phyloP scores from a whole-genome alignment of 2,329 filamentous ascomycete species.

The Epichloe gansuensis region DNA sequence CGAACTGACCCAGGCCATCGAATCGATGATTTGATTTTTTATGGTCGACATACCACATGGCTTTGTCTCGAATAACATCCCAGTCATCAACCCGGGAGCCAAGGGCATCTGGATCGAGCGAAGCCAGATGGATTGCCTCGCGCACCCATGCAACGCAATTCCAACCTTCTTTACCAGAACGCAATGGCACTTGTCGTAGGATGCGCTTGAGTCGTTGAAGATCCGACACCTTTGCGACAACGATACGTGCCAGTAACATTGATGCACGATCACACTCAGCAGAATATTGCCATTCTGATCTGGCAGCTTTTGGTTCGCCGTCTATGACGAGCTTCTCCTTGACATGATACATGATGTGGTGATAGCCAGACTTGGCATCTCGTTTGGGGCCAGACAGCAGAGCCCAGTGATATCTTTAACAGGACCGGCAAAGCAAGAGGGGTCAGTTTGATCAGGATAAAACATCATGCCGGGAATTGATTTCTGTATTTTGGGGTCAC shows the following conservation, averaged over 20 bases:
- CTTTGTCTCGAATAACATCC: slow-evolving; percentile 4
- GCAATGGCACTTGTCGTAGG: slow-evolving; percentile 3
- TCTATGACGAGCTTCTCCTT: slow-evolving; percentile 3
- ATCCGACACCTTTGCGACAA: slow-evolving; percentile 4
- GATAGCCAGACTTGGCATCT: slow-evolving; percentile 1
- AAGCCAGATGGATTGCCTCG: slow-evolving; percentile 3
- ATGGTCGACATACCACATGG: slow-evolving; percentile 6
- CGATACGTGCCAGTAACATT: slow-evolving; percentile 4
- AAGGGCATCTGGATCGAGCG: slow-evolving; percentile 1
- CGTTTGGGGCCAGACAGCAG: slow-evolving; percentile 5
- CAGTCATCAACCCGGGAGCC: slow-evolving; percentile 2
- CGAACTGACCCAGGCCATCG: slow-evolving; percentile 5
- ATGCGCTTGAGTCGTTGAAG: slow-evolving; percentile 3
- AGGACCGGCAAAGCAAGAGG: no score
- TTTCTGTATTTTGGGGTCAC: neutral
- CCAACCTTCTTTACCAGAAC: slow-evolving; percentile 3
- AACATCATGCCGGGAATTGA: no score
- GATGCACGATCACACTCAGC: slow-evolving; percentile 3
- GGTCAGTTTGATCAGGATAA: no score
- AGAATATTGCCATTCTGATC: slow-evolving; percentile 5
- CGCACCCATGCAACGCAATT: slow-evolving; percentile 6
- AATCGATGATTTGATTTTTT: slow-evolving; percentile 7
- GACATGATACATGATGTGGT: slow-evolving; percentile 6
- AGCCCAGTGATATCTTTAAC: slow-evolving; percentile 6
- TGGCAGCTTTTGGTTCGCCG: slow-evolving; percentile 2